Evolutionary conservation across 164 flowering plant genomes (phyloP).

Genomic region (Cinnamomum chago): DNA sequence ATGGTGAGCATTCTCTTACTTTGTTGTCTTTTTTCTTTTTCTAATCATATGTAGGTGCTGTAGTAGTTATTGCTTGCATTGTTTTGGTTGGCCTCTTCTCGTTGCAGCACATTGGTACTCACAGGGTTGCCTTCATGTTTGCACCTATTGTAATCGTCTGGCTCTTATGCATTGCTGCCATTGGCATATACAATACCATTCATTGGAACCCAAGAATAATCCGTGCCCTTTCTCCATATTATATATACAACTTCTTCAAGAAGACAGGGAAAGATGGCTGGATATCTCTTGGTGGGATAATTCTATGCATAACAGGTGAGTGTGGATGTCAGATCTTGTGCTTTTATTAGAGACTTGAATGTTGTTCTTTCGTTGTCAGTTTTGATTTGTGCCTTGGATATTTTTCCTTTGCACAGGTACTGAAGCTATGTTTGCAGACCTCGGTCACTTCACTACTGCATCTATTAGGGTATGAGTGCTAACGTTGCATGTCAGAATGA

Average conservation of each 20-base stretch:
- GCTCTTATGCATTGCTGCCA: slow-evolving; percentile 38
- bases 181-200: slow-evolving; percentile 62
- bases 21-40: slow-evolving; percentile 2
- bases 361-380: neutral
- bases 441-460: slow-evolving; percentile 47
- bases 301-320: slow-evolving; percentile 58
- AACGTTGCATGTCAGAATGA: neutral
- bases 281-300: slow-evolving; percentile 63
- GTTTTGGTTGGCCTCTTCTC: slow-evolving; percentile 59
- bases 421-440: slow-evolving; percentile 64
- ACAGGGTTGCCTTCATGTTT: slow-evolving; percentile 54
- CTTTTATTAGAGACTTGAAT: neutral
- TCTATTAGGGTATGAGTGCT: slow-evolving; percentile 54
- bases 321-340: slow-evolving; percentile 3
- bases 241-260: slow-evolving; percentile 48
- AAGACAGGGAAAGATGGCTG: slow-evolving; percentile 65
- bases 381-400: neutral
- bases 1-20: too few species aligned
- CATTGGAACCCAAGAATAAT: slow-evolving; percentile 55
- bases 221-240: slow-evolving; percentile 61
- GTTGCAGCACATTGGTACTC: slow-evolving; percentile 63
- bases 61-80: slow-evolving; percentile 37
- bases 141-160: slow-evolving; percentile 61
- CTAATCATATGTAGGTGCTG: slow-evolving; percentile 30
- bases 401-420: slow-evolving; percentile 34